Percentiles rank a stretch among this genome's conserved stretches.
phyloP scores from a whole-genome alignment of 73 alveolate species.

The Tetrahymena borealis region DNA sequence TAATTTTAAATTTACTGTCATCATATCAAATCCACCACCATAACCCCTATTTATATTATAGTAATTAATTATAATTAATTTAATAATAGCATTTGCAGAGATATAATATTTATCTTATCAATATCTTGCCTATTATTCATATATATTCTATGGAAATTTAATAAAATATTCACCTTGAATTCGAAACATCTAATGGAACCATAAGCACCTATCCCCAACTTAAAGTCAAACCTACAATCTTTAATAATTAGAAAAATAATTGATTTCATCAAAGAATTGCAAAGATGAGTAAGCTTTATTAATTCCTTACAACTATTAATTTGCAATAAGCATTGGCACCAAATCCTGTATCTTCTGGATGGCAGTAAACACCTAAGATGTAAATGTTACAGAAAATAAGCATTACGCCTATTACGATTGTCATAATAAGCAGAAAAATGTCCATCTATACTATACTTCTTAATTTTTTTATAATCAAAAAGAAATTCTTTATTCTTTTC shows the following conservation, averaged over 20 bases:
- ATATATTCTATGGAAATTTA: not conserved
- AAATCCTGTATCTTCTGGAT: slow-evolving; percentile 59
- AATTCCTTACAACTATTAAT: slow-evolving; percentile 27
- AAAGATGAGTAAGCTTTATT: not conserved
- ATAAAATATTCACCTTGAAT: not conserved
- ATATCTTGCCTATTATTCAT: not conserved
- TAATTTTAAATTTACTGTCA: slow-evolving; percentile 6
- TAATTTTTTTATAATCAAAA: not conserved
- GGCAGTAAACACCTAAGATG: slow-evolving; percentile 47
- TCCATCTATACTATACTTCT: slow-evolving; percentile 4
- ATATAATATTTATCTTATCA: too few species aligned
- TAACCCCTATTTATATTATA: slow-evolving; percentile 46
- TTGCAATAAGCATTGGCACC: slow-evolving; percentile 45
- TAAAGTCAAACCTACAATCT: slow-evolving; percentile 41
- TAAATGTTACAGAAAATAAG: slow-evolving; percentile 28
- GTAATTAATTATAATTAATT: too few species aligned
- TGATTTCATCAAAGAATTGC: not conserved
- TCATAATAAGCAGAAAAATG: slow-evolving; percentile 18
- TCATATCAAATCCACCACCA: slow-evolving; percentile 62
- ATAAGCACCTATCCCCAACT: slow-evolving; percentile 51
- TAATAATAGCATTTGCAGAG: too few species aligned
- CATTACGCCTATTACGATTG: slow-evolving; percentile 5
- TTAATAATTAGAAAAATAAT: not conserved
- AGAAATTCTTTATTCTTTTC: not conserved
- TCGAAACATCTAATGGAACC: slow-evolving; percentile 68